Evolutionary conservation across 78 protist species (phyloP), one percentile per base, ranked within the genome.

Genomic region (Dictyostelium discoideum): DNA sequence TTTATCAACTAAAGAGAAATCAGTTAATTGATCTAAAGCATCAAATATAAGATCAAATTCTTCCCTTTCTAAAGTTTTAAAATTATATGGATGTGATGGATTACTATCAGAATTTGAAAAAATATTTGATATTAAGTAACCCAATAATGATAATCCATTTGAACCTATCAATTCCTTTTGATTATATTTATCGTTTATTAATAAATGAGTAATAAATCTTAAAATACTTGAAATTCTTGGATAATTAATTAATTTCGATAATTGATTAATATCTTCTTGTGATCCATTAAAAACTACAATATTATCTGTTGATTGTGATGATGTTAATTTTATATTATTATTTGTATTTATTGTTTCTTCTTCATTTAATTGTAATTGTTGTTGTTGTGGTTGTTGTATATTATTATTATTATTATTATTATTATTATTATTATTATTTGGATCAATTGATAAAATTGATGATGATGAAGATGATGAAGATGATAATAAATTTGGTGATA

Each of bases 111-210:
- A 39, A 42, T 78, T 42, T 78, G 40, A 24, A 44, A 88, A 79
- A 7, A 88, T 20, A 13, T 65, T 78, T 32, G 69, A 73, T 2
- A 88, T 22, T 18, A 80, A 42, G 5, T 39, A 32, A 13, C 85
- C 84, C 1, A 88, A 42, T 40, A 76, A 24, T 37, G 57, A 39
- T 37, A 88, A 32, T 10, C 93, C 93, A 65, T 44, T 78, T 5
- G 48, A 42, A 46, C 72, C 72, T 3, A 88, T 65, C 63, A 88
- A 42, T n/a, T 88, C 93, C 37, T 88, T 85, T 88, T 88, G 93
- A 67, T 80, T 78, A 8, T 60, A 60, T 60, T 22, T 26, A 44
- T 88, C 82, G 69, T 88, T 80, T 1, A 32, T 44, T 10, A 88
- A 20, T 20, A 88, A 39, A 80, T 88, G 93, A 22, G 87, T 46